These are phyloP conservation scores for Suillus sp. DNA, from an alignment of 768 basidiomycete genomes.

Conservation along the genomic window DNA sequence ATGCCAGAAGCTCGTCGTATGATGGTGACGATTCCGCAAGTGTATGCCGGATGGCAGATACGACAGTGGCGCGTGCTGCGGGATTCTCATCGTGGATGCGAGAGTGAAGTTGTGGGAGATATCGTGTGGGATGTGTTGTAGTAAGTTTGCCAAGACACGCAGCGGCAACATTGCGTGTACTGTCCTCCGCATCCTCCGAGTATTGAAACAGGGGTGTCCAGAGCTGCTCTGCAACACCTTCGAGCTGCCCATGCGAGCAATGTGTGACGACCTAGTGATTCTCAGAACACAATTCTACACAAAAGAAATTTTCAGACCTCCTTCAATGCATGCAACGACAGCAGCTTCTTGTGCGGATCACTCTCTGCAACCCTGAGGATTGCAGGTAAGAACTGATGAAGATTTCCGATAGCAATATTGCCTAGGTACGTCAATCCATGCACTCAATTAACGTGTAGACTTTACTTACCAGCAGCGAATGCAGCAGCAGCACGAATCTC, in stretches of 20 bases:
- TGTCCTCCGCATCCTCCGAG: constrained; percentile 88
- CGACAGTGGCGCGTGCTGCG: constrained; percentile 81
- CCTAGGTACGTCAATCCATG: constrained; percentile 45
- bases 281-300: not conserved
- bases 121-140: constrained; percentile 86
- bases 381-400: constrained; percentile 81
- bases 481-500: constrained; percentile 90
- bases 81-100: constrained; percentile 70
- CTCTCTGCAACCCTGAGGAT: constrained; percentile 79
- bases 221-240: constrained; percentile 82
- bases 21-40: constrained; percentile 84
- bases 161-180: constrained; percentile 91
- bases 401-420: constrained; percentile 94
- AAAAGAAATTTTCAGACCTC: constrained; percentile 55
- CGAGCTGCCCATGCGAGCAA: constrained; percentile 81
- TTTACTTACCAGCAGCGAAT: constrained; percentile 78
- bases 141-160: constrained; percentile 96
- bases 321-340: constrained; percentile 91
- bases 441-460: not conserved
- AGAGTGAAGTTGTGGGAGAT: constrained; percentile 89
- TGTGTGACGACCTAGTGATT: constrained; percentile 81
- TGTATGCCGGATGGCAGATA: constrained; percentile 88
- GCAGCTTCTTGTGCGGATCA: constrained; percentile 75
- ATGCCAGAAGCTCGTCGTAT: constrained; percentile 90
- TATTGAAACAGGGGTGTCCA: constrained; percentile 94